Evolutionary conservation across 1,284 basidiomycete species (phyloP), one percentile per base, ranked within the genome.

Genomic region (Pseudozyma tsukubaensis): DNA sequence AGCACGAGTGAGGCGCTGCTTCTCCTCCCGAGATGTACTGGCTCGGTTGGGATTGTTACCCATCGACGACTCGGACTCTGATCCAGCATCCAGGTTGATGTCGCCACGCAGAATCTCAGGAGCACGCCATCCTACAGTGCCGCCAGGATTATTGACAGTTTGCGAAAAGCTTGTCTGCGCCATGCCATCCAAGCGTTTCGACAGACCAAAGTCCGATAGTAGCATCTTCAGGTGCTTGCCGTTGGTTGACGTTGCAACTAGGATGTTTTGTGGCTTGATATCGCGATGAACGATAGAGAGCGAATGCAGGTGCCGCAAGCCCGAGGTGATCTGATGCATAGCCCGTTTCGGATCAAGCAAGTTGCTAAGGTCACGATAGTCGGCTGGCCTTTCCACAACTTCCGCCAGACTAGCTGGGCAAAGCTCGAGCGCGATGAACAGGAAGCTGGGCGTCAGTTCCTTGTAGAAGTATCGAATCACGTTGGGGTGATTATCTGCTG

Each of bases 211-310:
- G 60, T 84, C 83, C 10, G 82, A 83, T 0, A 84, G 73, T 3
- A 84, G 68, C 77, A 84, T 80, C 55, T 83, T 83, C 49, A 84
- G 72, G 18, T 65, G 64, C 36, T 72, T 66, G 36, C 79, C 75
- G 14, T 72, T 77, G 8, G 71, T 42, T 35, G 59, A 73, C 1
- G 59, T 78, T 36, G 64, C 68, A n/a, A 98, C 89, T 9, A 99
- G 89, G 60, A 99, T 98, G 83, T 99, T 99, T 85, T 97, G 95
- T 4, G 96, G 96, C 83, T 99, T 99, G 86, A 99, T 97, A 84
- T 99, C 96, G 32, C 97, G 90, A 86, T 99, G 97, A 21, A 99
- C 91, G 74, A 99, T 93, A 86, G 97, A 97, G 80, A 99, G 89
- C 24, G 90, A 92, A 84, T 99, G 96, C 10, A 99, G 87, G 85